A percentile compares a stretch with the other conserved stretches of the same genome.
Evolutionary conservation across 192 early-diverging fungal genomes (phyloP).

Genomic region (Coemansia sp.): DNA sequence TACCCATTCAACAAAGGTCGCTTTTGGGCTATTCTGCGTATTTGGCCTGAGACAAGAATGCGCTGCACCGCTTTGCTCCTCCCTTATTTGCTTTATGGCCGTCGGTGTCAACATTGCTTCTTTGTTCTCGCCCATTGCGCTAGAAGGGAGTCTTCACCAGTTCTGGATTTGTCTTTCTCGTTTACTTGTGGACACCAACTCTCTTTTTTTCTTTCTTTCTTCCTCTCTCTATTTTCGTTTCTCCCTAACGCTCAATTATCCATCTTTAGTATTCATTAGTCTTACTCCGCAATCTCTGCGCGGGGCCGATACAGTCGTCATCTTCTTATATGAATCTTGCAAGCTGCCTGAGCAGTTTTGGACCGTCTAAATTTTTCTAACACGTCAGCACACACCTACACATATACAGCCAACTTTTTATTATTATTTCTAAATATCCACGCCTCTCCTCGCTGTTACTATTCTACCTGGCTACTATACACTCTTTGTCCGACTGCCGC

Average conservation of each 20-base stretch:
- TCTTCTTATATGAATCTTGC: not conserved
- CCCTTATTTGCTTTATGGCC: not conserved
- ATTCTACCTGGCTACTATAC: not conserved
- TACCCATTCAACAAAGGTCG: not conserved
- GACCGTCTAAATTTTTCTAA: not conserved
- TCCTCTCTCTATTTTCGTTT: not conserved
- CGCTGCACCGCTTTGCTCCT: not conserved
- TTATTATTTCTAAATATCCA: not conserved
- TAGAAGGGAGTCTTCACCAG: not conserved
- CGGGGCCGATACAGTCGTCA: not conserved
- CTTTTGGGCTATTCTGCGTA: not conserved
- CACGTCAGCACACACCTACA: too few relatives aligned
- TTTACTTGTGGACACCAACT: slow-evolving; percentile 1
- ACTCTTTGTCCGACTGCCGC: not conserved
- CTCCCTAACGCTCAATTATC: not conserved
- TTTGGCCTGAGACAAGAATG: not conserved
- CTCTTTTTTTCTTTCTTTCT: slow-evolving; percentile 5
- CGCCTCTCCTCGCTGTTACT: not conserved
- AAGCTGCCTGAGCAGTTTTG: not conserved
- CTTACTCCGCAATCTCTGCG: not conserved
- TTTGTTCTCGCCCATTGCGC: not conserved
- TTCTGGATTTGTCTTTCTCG: not conserved
- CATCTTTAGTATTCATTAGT: not conserved
- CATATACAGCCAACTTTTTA: too few relatives aligned
- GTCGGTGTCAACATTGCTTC: not conserved